Percentiles rank a stretch among this genome's conserved stretches.
Evolutionary conservation across 257 asterid genomes (phyloP).

Genomic region (Nemophila menziesii): DNA sequence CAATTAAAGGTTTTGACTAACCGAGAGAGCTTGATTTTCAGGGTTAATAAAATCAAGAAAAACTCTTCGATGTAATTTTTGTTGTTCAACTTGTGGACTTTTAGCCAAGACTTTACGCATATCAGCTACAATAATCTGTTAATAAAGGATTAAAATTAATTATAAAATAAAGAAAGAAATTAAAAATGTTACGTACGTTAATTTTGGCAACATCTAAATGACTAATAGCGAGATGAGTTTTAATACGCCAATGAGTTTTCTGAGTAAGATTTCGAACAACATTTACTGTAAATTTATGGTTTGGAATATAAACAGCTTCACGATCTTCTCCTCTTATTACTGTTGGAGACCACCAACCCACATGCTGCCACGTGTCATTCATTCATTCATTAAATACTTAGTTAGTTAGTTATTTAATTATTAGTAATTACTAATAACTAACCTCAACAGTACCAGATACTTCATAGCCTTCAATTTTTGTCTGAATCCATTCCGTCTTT

Average conservation of each 20-base stretch:
- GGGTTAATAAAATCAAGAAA: constrained; percentile 71
- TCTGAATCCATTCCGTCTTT: constrained; percentile 89
- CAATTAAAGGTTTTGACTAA: constrained; percentile 29
- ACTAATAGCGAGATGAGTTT: constrained; percentile 80
- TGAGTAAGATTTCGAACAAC: constrained; percentile 83
- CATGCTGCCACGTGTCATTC: constrained; percentile 39
- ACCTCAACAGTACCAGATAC: constrained; percentile 99
- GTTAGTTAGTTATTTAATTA: too few relatives aligned
- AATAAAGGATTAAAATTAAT: constrained; percentile 8
- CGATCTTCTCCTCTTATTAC: constrained; percentile 94
- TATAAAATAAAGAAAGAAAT: too few relatives aligned
- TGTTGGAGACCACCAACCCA: constrained; percentile 98
- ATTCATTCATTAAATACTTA: too few relatives aligned
- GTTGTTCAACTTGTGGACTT: constrained; percentile 91
- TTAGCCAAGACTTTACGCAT: constrained; percentile 93
- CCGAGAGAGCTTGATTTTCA: constrained; percentile 87
- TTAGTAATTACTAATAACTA: not conserved
- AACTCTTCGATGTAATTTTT: constrained; percentile 83
- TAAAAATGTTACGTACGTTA: too few relatives aligned
- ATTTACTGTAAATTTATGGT: constrained; percentile 86
- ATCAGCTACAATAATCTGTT: constrained; percentile 84
- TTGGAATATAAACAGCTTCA: constrained; percentile 94
- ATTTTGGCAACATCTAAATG: constrained; percentile 87
- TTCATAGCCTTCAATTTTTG: constrained; percentile 93
- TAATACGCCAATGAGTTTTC: constrained; percentile 91